Conservation (phyloP, 176 grass and related monocot genomes). For the bread wheat (Triticum aestivum) region DNA sequence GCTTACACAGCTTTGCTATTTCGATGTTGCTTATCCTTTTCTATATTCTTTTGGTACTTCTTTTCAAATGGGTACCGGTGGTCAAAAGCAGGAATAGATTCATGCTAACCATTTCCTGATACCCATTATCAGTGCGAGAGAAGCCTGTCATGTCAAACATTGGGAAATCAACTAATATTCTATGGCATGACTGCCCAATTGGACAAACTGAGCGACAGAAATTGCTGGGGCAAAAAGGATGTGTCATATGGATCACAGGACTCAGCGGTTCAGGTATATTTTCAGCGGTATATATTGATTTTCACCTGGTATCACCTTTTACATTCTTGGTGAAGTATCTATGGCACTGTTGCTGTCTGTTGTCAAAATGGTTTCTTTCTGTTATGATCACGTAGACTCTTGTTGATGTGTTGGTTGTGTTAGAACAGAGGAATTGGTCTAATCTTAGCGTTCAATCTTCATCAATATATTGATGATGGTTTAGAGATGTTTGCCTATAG, state of each 20-base stretch:
- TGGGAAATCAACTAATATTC: constrained; percentile 81
- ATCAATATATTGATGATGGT: not conserved
- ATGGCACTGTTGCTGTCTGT: not conserved
- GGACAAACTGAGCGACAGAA: constrained; percentile 54
- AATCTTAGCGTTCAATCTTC: not conserved
- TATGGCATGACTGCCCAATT: constrained; percentile 80
- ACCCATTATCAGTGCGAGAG: constrained; percentile 41
- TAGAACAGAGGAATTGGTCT: constrained; percentile 8
- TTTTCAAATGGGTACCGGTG: constrained; percentile 4
- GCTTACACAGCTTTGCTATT: not conserved
- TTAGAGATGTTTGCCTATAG: not conserved
- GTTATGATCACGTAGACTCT: not conserved
- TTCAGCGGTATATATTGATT: not conserved
- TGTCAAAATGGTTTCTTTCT: not conserved
- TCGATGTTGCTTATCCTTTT: not conserved
- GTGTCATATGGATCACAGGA: constrained; percentile 92
- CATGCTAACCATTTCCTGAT: constrained; percentile 27
- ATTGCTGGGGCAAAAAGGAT: constrained; percentile 78
- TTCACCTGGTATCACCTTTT: not conserved
- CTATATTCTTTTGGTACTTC: not conserved
- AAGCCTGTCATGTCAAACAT: constrained; percentile 56
- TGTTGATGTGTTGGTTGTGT: constrained; percentile 6
- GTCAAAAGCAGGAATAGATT: not conserved
- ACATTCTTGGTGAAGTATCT: constrained; percentile 10
- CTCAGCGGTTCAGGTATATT: constrained; percentile 81